Conservation (phyloP, 805 yeast species). For the Tetrapisispora phaffii region DNA sequence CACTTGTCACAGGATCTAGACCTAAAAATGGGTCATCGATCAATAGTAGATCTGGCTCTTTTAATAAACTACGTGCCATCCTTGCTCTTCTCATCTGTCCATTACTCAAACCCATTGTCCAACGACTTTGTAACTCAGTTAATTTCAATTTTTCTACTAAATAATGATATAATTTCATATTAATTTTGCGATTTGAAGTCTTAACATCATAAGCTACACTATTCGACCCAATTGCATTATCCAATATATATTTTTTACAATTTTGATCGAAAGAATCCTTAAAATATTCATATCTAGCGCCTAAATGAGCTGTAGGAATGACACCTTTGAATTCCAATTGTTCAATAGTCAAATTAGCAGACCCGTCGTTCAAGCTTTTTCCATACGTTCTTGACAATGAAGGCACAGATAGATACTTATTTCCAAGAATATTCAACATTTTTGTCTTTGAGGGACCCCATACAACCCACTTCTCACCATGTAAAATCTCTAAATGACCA, state of each 20-base stretch:
- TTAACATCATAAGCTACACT: slow-evolving; percentile 31
- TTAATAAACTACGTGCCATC: slow-evolving; percentile 62
- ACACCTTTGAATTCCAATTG: slow-evolving; percentile 39
- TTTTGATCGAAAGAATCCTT: slow-evolving; percentile 78
- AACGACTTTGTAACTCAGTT: slow-evolving; percentile 49
- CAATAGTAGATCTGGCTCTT: slow-evolving; percentile 53
- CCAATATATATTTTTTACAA: slow-evolving; percentile 50
- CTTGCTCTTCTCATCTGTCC: slow-evolving; percentile 92
- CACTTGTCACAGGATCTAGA: slow-evolving; percentile 65
- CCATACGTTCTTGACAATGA: slow-evolving; percentile 17
- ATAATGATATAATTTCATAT: slow-evolving; percentile 31
- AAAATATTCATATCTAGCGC: slow-evolving; percentile 82
- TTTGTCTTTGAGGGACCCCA: slow-evolving; percentile 27
- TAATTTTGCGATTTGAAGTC: slow-evolving; percentile 20
- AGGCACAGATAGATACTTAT: slow-evolving; percentile 23
- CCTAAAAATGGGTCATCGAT: slow-evolving; percentile 93
- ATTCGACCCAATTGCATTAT: slow-evolving; percentile 37
- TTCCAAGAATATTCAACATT: slow-evolving; percentile 19
- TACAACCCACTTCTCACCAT: slow-evolving; percentile 36
- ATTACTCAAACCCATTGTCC: slow-evolving; percentile 82
- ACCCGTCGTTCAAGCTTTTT: background rate
- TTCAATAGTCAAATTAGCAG: slow-evolving; percentile 13
- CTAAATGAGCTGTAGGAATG: slow-evolving; percentile 55
- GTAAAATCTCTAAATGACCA: slow-evolving; percentile 12
- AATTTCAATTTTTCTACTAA: slow-evolving; percentile 46